phyloP scores from a whole-genome alignment of 768 basidiomycete species.

The Epithele typhae region DNA sequence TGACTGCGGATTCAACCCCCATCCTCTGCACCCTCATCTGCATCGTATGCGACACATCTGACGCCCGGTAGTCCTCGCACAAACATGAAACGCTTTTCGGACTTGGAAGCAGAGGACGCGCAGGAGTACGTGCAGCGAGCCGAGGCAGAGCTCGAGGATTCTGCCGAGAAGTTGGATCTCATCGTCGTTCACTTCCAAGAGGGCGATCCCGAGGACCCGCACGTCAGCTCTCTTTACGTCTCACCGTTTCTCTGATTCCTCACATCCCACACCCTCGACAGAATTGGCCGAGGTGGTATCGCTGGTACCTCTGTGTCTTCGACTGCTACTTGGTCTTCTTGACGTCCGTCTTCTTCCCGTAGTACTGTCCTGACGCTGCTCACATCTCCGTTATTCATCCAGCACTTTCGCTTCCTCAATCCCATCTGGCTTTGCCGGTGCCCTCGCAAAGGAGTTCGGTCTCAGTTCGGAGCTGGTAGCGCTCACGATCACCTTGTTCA shows the following conservation, averaged over 20 bases:
- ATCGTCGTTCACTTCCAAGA: background rate
- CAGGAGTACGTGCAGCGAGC: too few relatives aligned
- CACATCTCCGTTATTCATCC: background rate
- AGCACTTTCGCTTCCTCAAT: slow-evolving; percentile 53
- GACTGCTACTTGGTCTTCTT: background rate
- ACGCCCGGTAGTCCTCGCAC: too few relatives aligned
- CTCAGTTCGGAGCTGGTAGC: slow-evolving; percentile 45
- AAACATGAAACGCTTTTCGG: too few relatives aligned
- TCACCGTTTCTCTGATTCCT: background rate
- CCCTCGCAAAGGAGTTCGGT: slow-evolving; percentile 39
- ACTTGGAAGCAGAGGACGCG: too few relatives aligned
- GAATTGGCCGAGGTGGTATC: slow-evolving; percentile 1
- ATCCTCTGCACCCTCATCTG: too few relatives aligned
- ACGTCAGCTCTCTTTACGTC: background rate
- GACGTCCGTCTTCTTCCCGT: slow-evolving; percentile 4
- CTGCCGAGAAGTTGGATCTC: too few relatives aligned
- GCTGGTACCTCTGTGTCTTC: background rate
- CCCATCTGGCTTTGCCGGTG: slow-evolving; percentile 42
- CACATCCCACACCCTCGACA: background rate
- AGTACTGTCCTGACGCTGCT: background rate
- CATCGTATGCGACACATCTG: too few relatives aligned
- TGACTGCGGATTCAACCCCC: too few relatives aligned
- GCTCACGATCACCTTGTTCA: slow-evolving; percentile 29
- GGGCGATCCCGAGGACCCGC: background rate
- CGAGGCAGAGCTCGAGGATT: too few relatives aligned